These are phyloP conservation scores for Rubia balearica DNA, from an alignment of 305 asterid genomes.

Conservation along the genomic window DNA sequence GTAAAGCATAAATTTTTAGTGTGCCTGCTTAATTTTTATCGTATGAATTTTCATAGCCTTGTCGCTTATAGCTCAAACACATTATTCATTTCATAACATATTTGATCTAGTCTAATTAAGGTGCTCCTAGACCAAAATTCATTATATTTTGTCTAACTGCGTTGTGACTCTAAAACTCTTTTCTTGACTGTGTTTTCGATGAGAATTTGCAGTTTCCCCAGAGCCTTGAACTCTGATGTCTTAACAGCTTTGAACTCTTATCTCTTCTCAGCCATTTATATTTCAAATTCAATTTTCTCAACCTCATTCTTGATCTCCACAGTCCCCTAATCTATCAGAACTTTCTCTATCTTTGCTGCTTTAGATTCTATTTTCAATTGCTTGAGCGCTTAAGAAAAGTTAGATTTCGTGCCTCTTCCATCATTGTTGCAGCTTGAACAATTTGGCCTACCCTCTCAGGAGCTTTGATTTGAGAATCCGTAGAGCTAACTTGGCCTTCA, in stretches of 20 bases:
- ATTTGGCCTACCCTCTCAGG: slow-evolving; percentile 50
- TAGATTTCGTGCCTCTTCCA: slow-evolving; percentile 41
- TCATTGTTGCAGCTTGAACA: slow-evolving; percentile 49
- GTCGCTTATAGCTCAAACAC: too few relatives aligned
- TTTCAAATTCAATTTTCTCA: slow-evolving; percentile 47
- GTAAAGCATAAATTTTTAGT: too few relatives aligned
- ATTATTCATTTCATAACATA: too few relatives aligned
- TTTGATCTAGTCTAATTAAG: slow-evolving; percentile 9
- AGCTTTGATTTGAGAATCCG: slow-evolving; percentile 64
- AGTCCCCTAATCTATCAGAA: slow-evolving; percentile 37
- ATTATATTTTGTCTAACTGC: slow-evolving; percentile 45
- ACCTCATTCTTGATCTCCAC: slow-evolving; percentile 37
- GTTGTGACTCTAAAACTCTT: slow-evolving; percentile 50
- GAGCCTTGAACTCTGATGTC: slow-evolving; percentile 53
- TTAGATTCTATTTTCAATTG: slow-evolving; percentile 49
- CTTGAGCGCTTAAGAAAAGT: slow-evolving; percentile 42
- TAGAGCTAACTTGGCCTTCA: slow-evolving; percentile 39
- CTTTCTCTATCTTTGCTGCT: slow-evolving; percentile 39
- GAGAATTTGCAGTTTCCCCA: slow-evolving; percentile 49
- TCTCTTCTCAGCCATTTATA: slow-evolving; percentile 47
- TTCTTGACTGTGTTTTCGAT: slow-evolving; percentile 38
- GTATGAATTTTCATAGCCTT: too few relatives aligned
- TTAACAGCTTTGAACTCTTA: slow-evolving; percentile 58
- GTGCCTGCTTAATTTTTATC: too few relatives aligned
- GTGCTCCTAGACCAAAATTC: slow-evolving; percentile 72